Conservation (phyloP, 768 basidiomycete species). For the Amylocystis lapponica region DNA sequence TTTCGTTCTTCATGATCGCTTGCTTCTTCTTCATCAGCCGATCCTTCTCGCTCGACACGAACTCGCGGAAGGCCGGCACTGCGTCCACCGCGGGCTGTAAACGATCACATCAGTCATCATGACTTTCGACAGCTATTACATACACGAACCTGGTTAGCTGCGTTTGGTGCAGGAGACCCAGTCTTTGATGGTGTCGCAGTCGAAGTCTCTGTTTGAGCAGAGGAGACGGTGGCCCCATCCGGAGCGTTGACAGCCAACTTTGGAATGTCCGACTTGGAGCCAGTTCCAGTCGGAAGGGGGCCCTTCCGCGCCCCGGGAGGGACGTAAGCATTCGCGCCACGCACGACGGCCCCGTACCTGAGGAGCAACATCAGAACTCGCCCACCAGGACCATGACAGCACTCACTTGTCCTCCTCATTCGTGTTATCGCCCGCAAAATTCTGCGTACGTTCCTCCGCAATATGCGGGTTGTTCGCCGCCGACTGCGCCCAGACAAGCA, state of each 20-base stretch:
- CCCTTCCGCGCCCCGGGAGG: constrained; percentile 82
- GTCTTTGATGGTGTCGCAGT: constrained; percentile 35
- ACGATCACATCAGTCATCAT: too few species aligned
- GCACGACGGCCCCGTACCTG: constrained; percentile 91
- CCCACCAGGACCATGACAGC: constrained; percentile 5
- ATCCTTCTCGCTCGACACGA: constrained; percentile 89
- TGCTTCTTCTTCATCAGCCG: constrained; percentile 87
- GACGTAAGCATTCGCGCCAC: constrained; percentile 85
- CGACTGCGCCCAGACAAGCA: constrained; percentile 32
- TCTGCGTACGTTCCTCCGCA: constrained; percentile 76
- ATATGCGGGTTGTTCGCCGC: constrained; percentile 74
- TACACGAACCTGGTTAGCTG: constrained; percentile 1
- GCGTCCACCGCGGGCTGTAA: constrained; percentile 73
- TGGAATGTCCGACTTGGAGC: constrained; percentile 46
- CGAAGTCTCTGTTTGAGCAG: constrained; percentile 52
- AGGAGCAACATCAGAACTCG: constrained; percentile 20
- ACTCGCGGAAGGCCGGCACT: constrained; percentile 83
- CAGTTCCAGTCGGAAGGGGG: constrained; percentile 23
- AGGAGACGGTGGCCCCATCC: constrained; percentile 53
- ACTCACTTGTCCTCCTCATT: constrained; percentile 97
- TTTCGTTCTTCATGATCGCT: constrained; percentile 82
- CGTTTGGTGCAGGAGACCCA: constrained; percentile 12
- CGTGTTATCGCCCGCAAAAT: constrained; percentile 52
- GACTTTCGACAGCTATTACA: not conserved
- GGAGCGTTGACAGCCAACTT: constrained; percentile 74